phyloP scores from a whole-genome alignment of 495 filamentous ascomycete genomes.

The Penicillium nucicola region DNA sequence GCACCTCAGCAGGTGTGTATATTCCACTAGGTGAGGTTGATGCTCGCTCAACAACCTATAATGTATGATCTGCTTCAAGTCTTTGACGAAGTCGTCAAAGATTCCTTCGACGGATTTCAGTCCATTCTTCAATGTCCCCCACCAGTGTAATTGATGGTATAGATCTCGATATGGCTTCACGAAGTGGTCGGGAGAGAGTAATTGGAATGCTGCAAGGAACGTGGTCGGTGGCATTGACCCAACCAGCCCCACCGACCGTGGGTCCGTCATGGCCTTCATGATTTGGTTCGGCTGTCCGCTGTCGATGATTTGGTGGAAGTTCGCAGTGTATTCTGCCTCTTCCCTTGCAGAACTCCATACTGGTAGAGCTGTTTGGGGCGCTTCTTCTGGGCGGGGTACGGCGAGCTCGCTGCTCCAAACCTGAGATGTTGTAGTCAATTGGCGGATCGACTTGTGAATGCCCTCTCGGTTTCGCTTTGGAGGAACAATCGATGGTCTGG shows the following conservation, averaged over 20 bases:
- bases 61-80: constrained; percentile 34
- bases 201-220: constrained; percentile 37
- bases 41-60: constrained; percentile 28
- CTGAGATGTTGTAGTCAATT: constrained; percentile 3
- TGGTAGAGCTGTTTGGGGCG: not conserved
- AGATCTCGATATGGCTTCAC: constrained; percentile 48
- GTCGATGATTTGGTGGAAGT: constrained; percentile 28
- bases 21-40: constrained; percentile 44
- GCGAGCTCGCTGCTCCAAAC: not conserved
- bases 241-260: constrained; percentile 31
- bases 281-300: constrained; percentile 38
- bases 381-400: constrained; percentile 3
- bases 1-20: constrained; percentile 54
- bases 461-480: not conserved
- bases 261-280: constrained; percentile 32
- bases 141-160: constrained; percentile 44
- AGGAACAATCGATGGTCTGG: not conserved
- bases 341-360: constrained; percentile 5
- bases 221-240: constrained; percentile 27
- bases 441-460: not conserved
- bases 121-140: constrained; percentile 24
- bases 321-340: constrained; percentile 11
- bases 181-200: constrained; percentile 42
- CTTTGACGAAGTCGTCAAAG: constrained; percentile 37
- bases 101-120: constrained; percentile 26